Base-by-base conservation (phyloP, 202 grass and related monocot genomes). In the Bolboschoenoplectus hybrid region DNA sequence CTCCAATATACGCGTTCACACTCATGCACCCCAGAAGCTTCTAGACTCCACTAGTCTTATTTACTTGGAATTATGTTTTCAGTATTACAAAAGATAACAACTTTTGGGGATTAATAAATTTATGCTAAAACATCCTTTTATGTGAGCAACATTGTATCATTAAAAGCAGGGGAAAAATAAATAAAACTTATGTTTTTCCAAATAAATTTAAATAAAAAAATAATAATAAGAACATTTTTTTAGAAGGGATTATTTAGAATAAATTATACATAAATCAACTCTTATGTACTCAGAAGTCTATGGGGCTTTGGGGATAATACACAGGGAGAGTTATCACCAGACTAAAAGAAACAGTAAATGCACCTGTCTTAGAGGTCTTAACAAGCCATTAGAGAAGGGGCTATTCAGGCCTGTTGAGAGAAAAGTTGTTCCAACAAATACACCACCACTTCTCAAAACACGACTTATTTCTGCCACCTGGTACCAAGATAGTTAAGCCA, bases 401-500 rank as follows among this genome's bases (percentile, higher is more conserved):
- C 84, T 94, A 80, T 98, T 98, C 34, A 86, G 51, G 5, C 90
- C 83, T 38, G 93, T 90, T 41, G 90, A 91, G 65, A 98, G 84
- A 84, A 98, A 95, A 17, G 93, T 98, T 19, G 96, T 95, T 34
- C 87, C 96, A 3, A 98, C 96, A 76, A 98, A 98, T 1, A 94
- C 74, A 19, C 96, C 96, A 53, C 96, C 96, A 55, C 90, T 94
- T 86, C 64, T 92, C 55, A 98, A 77, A 80, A 94, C 88, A 63
- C 96, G 96, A 36, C 91, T 98, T 89, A 98, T 95, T 94, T 98
- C 96, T 76, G 93, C 96, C 19, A 98, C 79, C 93, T 98, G 85
- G 52, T n/a, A 83, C 86, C 85, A 20, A 82, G 51, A 87, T 9
- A 81, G 57, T 5, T 5, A 79, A 79, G 35, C 26, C 52, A 17